Evolutionary conservation across 805 yeast species (phyloP), one percentile per base, ranked within the genome.

Genomic region (Zygoascus biomembranicola): DNA sequence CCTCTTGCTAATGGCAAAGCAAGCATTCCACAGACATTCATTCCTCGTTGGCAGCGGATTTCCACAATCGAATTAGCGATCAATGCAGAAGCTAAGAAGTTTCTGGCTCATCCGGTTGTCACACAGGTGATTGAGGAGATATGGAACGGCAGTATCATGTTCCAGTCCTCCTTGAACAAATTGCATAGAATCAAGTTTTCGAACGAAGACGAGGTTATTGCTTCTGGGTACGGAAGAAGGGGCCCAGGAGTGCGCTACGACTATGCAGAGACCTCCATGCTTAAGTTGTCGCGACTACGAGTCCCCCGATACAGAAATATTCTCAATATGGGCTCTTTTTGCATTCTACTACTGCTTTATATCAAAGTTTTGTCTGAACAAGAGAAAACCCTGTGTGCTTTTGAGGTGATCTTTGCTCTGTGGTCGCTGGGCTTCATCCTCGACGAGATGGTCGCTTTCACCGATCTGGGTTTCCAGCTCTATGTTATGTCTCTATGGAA

Each of bases 401-500:
- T 68, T 3, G 79, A 78, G 50, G 43, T 66, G 3, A 44, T 69
- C 19, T 78, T 77, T 54, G 74, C 78, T 71, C 23, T 71, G 4
- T 67, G 79, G 64, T 74, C 76, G 1, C 54, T 77, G 23, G 77
- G 77, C 49, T 75, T 75, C 59, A 74, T 76, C 46, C 61, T 77
- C 43, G 83, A 78, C 55, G 76, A 77, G 55, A 49, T 76, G 16
- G 64, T 71, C 48, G 77, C 74, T 51, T 60, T 77, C 39, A 61
- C 64, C 16, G 73, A 72, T 48, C 77, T 78, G 8, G 79, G 80
- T 52, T 69, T 67, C 55, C 68, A 67, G 39, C 74, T 77, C 19
- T 70, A 77, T 55, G 74, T 72, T 50, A 69, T 76, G 59, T 73
- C 79, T 18, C 64, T 79, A n/a, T 79, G 84, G 84, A 77, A 77